Evolutionary conservation across 257 asterid genomes (phyloP).

Genomic region (Nicotiana tomentosiformis): DNA sequence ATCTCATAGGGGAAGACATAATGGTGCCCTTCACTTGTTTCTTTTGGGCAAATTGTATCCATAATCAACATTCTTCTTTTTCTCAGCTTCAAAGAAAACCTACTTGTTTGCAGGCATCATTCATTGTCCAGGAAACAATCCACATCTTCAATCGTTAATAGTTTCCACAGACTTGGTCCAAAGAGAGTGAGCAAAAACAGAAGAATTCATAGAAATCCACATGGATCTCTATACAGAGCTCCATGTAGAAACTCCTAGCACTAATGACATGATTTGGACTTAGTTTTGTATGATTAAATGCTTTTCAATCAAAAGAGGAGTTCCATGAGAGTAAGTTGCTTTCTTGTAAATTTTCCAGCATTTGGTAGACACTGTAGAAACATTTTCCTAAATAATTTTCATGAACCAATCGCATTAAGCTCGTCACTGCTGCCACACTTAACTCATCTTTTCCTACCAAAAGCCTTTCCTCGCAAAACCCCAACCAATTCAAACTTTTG

Average conservation of each 20-base stretch:
- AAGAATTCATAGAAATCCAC: neutral
- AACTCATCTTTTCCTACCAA: neutral
- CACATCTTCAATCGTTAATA: neutral
- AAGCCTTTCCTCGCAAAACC: neutral
- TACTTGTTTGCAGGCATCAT: neutral
- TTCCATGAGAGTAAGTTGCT: neutral
- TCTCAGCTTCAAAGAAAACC: neutral
- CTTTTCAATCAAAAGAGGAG: neutral
- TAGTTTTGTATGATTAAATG: neutral
- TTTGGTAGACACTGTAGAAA: neutral
- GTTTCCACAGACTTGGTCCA: neutral
- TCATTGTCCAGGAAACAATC: neutral
- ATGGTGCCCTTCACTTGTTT: neutral
- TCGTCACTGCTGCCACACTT: neutral
- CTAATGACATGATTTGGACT: neutral
- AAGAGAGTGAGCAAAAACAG: conserved; percentile 3
- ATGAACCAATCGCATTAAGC: neutral
- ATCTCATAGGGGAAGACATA: neutral
- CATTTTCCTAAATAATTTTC: neutral
- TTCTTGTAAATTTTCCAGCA: neutral
- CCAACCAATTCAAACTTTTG: neutral
- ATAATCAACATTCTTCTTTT: neutral
- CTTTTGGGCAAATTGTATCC: neutral
- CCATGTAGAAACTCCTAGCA: neutral
- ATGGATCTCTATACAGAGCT: neutral